phyloP scores from a whole-genome alignment of 2,329 filamentous ascomycete species.

The Corynespora cassiicola region DNA sequence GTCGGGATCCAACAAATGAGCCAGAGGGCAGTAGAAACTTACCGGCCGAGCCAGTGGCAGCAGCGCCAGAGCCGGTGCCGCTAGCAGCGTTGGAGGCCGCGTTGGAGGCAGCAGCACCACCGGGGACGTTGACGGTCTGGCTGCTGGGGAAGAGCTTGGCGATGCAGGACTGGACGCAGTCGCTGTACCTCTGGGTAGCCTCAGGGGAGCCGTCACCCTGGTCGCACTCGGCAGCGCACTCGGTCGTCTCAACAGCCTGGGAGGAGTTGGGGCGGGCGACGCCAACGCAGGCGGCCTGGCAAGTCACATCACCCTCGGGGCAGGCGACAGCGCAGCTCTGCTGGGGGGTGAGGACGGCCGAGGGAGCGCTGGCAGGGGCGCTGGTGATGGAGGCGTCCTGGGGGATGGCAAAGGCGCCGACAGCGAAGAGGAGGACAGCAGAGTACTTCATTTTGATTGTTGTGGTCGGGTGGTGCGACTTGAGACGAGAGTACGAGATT shows the following conservation, averaged over 20 bases:
- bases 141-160: constrained; percentile 55
- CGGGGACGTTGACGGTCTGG: constrained; percentile 32
- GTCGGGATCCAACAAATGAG: no score
- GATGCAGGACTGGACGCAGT: constrained; percentile 59
- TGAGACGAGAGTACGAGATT: constrained; percentile 2
- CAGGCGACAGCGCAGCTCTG: constrained; percentile 49
- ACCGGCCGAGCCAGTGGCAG: constrained; percentile 22
- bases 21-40: no score
- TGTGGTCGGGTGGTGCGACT: constrained; percentile 12
- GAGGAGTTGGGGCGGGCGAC: constrained; percentile 59
- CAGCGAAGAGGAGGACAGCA: constrained; percentile 52
- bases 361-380: constrained; percentile 40
- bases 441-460: constrained; percentile 51
- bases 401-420: constrained; percentile 50
- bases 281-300: constrained; percentile 58
- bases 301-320: constrained; percentile 54
- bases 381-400: constrained; percentile 45
- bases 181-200: constrained; percentile 54
- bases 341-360: constrained; percentile 31
- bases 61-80: constrained; percentile 24
- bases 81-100: constrained; percentile 17
- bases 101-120: constrained; percentile 21
- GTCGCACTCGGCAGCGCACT: constrained; percentile 59
- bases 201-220: constrained; percentile 58
- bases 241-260: constrained; percentile 58